Conservation (phyloP, 768 basidiomycete genomes). For the Amyloporia xantha region DNA sequence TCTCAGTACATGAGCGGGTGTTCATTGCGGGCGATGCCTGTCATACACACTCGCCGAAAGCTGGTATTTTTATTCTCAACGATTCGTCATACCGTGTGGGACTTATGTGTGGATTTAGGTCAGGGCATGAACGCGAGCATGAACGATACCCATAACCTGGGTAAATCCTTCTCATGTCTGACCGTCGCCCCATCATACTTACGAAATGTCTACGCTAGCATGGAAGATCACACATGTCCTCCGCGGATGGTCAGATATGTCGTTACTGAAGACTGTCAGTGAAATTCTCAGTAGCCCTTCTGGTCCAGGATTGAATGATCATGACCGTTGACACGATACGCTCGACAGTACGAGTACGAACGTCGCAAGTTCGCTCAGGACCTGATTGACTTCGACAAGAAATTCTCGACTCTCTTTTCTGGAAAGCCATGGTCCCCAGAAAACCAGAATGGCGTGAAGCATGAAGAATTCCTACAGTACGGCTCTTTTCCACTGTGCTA, state of each 20-base stretch:
- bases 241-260: conserved; percentile 39
- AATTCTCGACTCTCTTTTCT: conserved; percentile 45
- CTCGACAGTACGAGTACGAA: conserved; percentile 44
- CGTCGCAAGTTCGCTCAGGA: conserved; percentile 48
- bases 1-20: conserved; percentile 39
- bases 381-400: conserved; percentile 47
- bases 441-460: conserved; percentile 41
- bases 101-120: too few species aligned
- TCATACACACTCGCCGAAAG: conserved; percentile 39
- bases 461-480: conserved; percentile 40
- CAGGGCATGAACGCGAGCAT: conserved; percentile 52
- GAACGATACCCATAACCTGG: conserved; percentile 48
- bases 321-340: too few species aligned
- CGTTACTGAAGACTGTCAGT: conserved; percentile 40
- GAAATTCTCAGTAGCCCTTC: too few species aligned
- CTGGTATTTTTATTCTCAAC: conserved; percentile 24
- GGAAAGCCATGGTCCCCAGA: conserved; percentile 40
- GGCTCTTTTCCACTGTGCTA: conserved; percentile 2
- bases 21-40: conserved; percentile 55
- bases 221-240: conserved; percentile 52
- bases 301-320: neutral
- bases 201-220: too few species aligned
- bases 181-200: too few species aligned
- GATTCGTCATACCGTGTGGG: neutral
- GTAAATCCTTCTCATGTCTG: too few species aligned